Base-by-base conservation (phyloP, 148 eudicot genomes). In the Chenopodium album region DNA sequence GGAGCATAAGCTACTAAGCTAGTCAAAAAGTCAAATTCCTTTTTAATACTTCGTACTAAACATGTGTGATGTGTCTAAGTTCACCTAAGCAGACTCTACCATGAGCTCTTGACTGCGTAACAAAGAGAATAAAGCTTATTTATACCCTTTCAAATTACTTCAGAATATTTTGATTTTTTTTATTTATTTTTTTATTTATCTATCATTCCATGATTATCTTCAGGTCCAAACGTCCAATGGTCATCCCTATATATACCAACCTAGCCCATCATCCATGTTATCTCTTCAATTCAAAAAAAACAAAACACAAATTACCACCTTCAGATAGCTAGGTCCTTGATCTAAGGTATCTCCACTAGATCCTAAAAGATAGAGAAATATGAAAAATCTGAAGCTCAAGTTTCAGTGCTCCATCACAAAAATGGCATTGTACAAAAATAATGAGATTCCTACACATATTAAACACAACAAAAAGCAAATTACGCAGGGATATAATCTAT, bases 321-420 rank as follows among this genome's bases (percentile, higher is more conserved):
- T 75, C 34, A 73, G 22, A 76, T 32, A 23, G 23, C 23, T 23
- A 31, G 26, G 54, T 17, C 65, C 32, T 19, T 34, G 12, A 37
- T 9, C 48, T 2, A 37, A 34, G 22, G 74, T 7, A 5, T 71
- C 47, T 71, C 50, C 74, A 13, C 74, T 4, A 37, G 16, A 71
- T 34, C 37, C 37, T 34, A 34, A 34, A 34, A 34, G 1, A 34
- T 34, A 34, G 37, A 34, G 37, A 2, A 34, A 34, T 19, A 64
- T 59, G 68, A 20, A 60, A 65, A 8, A 71, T 54, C 37, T 29
- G 5, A 77, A 26, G 54, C 71, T 60, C 80, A 70, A 41, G 26
- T 70, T 70, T 20, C 76, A 77, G 46, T 29, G 20, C 52, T 2
- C 66, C 23, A 74, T 76, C 20, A 52, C 48, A 76, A 76, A 63